phyloP scores from a whole-genome alignment of 495 filamentous ascomycete species.

The Talaromyces stipitatus region DNA sequence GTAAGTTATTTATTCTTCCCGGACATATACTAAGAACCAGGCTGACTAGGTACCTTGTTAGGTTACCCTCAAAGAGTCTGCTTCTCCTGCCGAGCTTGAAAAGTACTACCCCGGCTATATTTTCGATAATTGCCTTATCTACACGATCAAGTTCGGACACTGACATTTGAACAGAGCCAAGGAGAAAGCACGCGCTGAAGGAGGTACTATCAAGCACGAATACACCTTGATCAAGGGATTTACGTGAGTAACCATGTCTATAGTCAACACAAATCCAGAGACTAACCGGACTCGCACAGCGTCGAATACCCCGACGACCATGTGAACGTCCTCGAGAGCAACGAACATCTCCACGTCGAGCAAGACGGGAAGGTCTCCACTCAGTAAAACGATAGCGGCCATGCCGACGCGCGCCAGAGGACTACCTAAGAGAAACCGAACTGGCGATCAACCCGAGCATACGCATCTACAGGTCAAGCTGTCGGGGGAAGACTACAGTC shows the following conservation, averaged over 20 bases:
- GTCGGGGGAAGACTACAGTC: background rate
- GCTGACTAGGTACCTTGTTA: conserved; percentile 19
- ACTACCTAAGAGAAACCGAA: background rate
- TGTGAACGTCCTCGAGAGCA: conserved; percentile 50
- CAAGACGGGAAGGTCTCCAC: conserved; percentile 60
- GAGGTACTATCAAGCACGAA: conserved; percentile 74
- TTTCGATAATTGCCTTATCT: too few species aligned
- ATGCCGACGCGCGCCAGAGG: background rate
- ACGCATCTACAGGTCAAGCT: background rate
- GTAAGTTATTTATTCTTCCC: conserved; percentile 32
- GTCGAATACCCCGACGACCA: conserved; percentile 64
- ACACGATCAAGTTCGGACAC: too few species aligned
- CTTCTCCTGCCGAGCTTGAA: conserved; percentile 51
- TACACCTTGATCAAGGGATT: conserved; percentile 86
- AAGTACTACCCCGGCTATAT: conserved; percentile 48
- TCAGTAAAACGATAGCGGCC: conserved; percentile 38
- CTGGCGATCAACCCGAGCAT: background rate
- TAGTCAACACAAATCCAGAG: background rate
- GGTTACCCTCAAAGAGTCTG: conserved; percentile 71
- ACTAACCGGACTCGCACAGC: conserved; percentile 33
- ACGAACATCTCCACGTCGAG: conserved; percentile 73
- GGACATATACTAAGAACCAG: background rate
- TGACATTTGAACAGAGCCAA: conserved; percentile 60
- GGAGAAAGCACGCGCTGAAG: conserved; percentile 56
- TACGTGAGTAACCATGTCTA: conserved; percentile 53